A percentile compares a stretch with the other conserved stretches of the same genome.
Evolutionary conservation across 176 grass and related monocot genomes (phyloP).

Genomic region (Aegilops umbellulata): DNA sequence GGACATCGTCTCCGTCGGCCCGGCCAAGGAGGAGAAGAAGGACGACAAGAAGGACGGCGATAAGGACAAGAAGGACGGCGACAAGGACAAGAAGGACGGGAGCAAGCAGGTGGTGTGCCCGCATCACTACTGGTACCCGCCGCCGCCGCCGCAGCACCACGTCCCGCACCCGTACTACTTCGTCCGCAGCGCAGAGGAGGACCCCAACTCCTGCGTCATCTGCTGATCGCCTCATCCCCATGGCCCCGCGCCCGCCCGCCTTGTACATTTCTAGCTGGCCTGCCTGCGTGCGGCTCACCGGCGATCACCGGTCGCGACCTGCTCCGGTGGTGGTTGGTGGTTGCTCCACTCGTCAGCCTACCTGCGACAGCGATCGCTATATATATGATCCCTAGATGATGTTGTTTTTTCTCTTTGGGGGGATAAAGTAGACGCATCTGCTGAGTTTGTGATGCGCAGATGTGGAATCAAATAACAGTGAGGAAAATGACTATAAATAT

Average conservation of each 20-base stretch:
- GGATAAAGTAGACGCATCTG: not conserved
- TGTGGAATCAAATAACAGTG: not conserved
- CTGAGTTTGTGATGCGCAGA: not conserved
- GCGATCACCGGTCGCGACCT: not conserved
- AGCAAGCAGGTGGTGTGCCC: slow-evolving; percentile 23
- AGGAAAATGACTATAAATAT: not conserved
- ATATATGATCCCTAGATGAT: not conserved
- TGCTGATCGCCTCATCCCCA: slow-evolving; percentile 36
- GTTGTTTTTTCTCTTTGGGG: not conserved
- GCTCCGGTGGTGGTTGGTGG: slow-evolving; percentile 7
- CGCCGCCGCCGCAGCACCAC: not conserved
- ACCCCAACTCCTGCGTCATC: slow-evolving; percentile 79
- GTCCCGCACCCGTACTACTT: slow-evolving; percentile 12
- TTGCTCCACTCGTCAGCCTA: not conserved
- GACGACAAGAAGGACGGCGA: slow-evolving; percentile 36
- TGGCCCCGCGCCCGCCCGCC: too few species aligned
- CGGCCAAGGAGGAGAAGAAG: slow-evolving; percentile 74
- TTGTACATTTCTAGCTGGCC: slow-evolving; percentile 21
- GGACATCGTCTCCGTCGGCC: slow-evolving; percentile 49
- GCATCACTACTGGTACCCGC: not conserved
- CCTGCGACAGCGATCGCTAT: not conserved
- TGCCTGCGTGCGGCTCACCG: not conserved
- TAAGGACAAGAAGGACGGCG: not conserved
- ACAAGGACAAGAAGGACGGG: not conserved
- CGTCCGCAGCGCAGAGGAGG: slow-evolving; percentile 63